A percentile compares a stretch with the other conserved stretches of the same genome.
These are phyloP conservation scores for Calocera viscosa DNA, from an alignment of 768 basidiomycete species.

Conservation along the genomic window DNA sequence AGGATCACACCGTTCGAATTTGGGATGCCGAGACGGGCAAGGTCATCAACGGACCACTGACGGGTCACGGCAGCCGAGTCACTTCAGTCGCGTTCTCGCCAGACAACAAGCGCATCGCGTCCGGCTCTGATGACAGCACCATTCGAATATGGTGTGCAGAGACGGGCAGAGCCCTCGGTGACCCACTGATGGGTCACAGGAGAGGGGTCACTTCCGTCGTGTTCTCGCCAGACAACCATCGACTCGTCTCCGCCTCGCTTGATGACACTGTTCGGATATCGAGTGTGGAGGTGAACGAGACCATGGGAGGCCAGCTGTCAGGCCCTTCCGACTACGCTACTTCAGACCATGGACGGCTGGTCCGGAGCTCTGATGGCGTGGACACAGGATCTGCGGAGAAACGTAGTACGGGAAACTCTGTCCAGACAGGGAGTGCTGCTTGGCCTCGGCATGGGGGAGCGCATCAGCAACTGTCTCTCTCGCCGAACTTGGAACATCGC, in stretches of 20 bases:
- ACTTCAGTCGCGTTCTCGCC: not conserved
- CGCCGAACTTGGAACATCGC: not conserved
- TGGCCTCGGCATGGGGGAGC: too few species aligned
- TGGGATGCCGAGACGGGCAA: not conserved
- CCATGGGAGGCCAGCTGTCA: not conserved
- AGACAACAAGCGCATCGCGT: not conserved
- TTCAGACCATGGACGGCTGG: too few species aligned
- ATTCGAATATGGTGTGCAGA: conserved; percentile 8
- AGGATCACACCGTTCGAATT: not conserved
- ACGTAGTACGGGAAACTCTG: not conserved
- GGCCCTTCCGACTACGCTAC: too few species aligned
- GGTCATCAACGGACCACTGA: not conserved
- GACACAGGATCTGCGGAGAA: too few species aligned
- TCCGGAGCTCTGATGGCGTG: too few species aligned
- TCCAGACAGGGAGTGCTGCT: conserved; percentile 27
- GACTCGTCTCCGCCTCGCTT: conserved; percentile 11
- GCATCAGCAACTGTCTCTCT: not conserved
- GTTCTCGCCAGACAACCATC: too few species aligned
- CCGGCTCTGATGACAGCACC: conserved; percentile 9
- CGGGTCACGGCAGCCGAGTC: not conserved
- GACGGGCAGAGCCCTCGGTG: not conserved
- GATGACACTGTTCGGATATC: conserved; percentile 7
- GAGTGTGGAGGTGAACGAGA: not conserved
- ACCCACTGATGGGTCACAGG: conserved; percentile 1
- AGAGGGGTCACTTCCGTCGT: not conserved